A percentile compares a stretch with the other conserved stretches of the same genome.
Evolutionary conservation across 257 asterid species (phyloP).

Genomic region (Solanum boliviense): DNA sequence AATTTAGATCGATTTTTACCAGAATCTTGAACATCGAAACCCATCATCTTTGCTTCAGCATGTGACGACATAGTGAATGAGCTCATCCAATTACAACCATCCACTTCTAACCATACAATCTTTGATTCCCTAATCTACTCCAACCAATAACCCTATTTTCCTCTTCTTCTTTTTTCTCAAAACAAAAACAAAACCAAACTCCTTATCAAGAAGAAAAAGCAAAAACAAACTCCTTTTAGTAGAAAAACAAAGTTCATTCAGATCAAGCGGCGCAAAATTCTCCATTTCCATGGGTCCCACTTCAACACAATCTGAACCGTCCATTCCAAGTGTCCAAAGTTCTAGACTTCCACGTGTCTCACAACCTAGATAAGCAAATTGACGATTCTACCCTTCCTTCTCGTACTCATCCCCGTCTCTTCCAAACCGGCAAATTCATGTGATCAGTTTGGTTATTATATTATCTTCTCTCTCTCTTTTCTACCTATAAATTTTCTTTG

Average conservation of each 20-base stretch:
- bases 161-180: neutral
- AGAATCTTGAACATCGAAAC: too few relatives aligned
- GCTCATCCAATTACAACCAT: neutral
- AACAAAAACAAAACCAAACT: neutral
- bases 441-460: constrained; percentile 31
- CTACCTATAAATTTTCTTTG: neutral
- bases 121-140: neutral
- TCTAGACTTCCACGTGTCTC: constrained; percentile 48
- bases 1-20: too few relatives aligned
- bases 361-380: neutral
- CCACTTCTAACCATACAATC: neutral
- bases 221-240: neutral
- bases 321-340: constrained; percentile 14
- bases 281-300: neutral
- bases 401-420: constrained; percentile 66
- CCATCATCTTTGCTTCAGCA: neutral
- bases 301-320: neutral
- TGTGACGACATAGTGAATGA: neutral
- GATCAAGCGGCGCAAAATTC: neutral
- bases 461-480: neutral
- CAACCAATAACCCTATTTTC: neutral
- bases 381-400: constrained; percentile 53
- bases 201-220: neutral
- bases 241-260: neutral
- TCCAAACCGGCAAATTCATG: constrained; percentile 38